Percentiles rank a stretch among this genome's conserved stretches.
Conservation (phyloP, 768 basidiomycete genomes). For the Boletus sp. region DNA sequence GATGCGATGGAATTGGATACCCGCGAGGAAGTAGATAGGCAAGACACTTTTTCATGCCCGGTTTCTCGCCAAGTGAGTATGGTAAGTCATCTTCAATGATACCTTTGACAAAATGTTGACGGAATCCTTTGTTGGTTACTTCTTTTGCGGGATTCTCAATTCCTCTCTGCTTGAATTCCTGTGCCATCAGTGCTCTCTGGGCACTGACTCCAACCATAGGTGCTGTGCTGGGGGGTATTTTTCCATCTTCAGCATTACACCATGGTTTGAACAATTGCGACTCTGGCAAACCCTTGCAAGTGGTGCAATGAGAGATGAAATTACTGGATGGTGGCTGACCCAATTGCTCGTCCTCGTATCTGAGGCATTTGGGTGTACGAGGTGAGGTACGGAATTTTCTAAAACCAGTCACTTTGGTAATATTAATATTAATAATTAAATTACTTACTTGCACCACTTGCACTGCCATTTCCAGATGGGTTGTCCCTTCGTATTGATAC, state of each 20-base stretch:
- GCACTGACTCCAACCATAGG: background rate
- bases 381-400: background rate
- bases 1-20: background rate
- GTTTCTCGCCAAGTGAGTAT: background rate
- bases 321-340: background rate
- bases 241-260: background rate
- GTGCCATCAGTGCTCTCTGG: background rate
- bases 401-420: too few relatives aligned
- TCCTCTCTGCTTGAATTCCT: background rate
- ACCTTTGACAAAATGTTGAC: background rate
- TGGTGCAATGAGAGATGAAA: background rate
- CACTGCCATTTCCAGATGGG: background rate
- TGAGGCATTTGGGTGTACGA: background rate
- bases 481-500: background rate
- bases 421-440: too few relatives aligned
- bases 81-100: background rate
- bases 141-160: background rate
- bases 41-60: background rate
- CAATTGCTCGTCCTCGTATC: background rate
- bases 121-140: background rate
- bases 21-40: background rate
- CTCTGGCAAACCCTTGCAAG: background rate
- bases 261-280: background rate
- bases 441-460: background rate
- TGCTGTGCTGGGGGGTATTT: background rate